A percentile compares a stretch with the other conserved stretches of the same genome.
phyloP scores from a whole-genome alignment of 805 yeast species.

The Saturnispora kantuleensis region DNA sequence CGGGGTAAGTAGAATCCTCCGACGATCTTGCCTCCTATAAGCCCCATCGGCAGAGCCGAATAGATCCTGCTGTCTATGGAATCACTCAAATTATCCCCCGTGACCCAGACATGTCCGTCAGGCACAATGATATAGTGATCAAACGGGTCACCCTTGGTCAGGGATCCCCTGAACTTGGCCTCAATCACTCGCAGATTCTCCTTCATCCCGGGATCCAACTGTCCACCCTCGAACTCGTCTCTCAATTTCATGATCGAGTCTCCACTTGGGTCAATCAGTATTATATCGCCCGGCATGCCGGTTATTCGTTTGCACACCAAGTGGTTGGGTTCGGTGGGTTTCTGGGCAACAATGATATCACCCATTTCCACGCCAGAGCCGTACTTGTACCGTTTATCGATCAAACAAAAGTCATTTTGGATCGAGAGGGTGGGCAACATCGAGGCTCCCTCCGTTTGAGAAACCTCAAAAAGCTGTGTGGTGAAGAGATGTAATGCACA shows the following conservation, averaged over 20 bases:
- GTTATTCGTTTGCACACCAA: slow-evolving; percentile 88
- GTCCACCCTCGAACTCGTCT: slow-evolving; percentile 4
- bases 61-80: slow-evolving; percentile 86
- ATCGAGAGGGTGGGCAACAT: slow-evolving; percentile 87
- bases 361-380: slow-evolving; percentile 71
- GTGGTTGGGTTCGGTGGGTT: slow-evolving; percentile 81
- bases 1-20: slow-evolving; percentile 51
- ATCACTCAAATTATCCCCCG: slow-evolving; percentile 86
- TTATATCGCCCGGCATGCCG: slow-evolving; percentile 91
- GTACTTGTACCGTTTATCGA: slow-evolving; percentile 48
- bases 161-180: slow-evolving; percentile 6
- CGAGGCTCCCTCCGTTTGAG: slow-evolving; percentile 81
- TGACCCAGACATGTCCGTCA: slow-evolving; percentile 92
- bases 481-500: slow-evolving; percentile 51
- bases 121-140: slow-evolving; percentile 70
- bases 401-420: slow-evolving; percentile 69
- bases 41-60: slow-evolving; percentile 80
- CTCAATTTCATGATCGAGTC: slow-evolving; percentile 31
- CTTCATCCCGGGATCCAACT: neutral
- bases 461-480: slow-evolving; percentile 18
- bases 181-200: slow-evolving; percentile 4
- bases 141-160: slow-evolving; percentile 18
- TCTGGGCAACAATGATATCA: slow-evolving; percentile 76
- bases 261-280: slow-evolving; percentile 71
- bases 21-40: slow-evolving; percentile 77